Conservation (phyloP, 257 asterid genomes). For the Solanum raphanifolium region DNA sequence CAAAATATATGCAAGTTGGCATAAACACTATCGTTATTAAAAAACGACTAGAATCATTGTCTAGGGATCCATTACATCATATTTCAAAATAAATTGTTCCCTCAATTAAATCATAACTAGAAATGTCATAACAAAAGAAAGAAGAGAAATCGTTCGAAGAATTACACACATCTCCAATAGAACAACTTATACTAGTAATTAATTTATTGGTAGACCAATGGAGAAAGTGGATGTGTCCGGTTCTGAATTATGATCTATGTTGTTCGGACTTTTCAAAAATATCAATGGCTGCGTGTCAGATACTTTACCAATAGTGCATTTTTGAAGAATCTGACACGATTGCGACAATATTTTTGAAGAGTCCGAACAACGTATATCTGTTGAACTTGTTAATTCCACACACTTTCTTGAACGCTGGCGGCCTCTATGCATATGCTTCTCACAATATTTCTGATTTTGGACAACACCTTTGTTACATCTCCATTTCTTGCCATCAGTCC, state of each 20-base stretch:
- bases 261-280: fast-evolving
- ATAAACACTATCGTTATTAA: fast-evolving
- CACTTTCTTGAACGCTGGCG: conserved; percentile 7
- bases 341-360: not conserved
- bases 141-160: not conserved
- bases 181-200: not conserved
- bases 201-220: not conserved
- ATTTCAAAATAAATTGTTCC: not conserved
- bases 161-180: not conserved
- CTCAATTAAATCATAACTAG: not conserved
- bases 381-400: not conserved
- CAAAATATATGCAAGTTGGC: not conserved
- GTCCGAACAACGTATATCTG: not conserved
- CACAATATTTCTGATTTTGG: conserved; percentile 16
- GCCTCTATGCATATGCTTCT: conserved; percentile 10
- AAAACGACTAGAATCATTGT: not conserved
- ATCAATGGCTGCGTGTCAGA: fast-evolving
- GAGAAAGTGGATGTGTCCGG: not conserved
- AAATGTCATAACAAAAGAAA: not conserved
- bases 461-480: conserved; percentile 13
- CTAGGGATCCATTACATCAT: not conserved
- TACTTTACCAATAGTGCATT: not conserved
- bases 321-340: not conserved
- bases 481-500: conserved; percentile 29
- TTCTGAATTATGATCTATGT: not conserved